Conservation (phyloP, 2,329 filamentous ascomycete species). For the Dothistroma septosporum region DNA sequence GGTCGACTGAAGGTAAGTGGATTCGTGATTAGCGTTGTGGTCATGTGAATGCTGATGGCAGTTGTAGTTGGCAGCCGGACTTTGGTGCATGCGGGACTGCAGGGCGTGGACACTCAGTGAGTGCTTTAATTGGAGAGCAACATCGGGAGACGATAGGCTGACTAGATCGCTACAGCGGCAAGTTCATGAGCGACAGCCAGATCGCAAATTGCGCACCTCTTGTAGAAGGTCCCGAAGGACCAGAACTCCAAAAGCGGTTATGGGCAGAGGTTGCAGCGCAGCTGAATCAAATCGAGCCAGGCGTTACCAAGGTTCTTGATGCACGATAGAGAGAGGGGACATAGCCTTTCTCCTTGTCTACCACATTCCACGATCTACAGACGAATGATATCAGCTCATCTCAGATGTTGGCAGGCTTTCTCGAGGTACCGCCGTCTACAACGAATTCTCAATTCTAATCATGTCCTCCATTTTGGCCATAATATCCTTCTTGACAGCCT, state of each 20-base stretch:
- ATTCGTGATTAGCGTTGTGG: too few species aligned
- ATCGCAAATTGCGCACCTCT: slow-evolving; percentile 26
- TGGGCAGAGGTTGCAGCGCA: slow-evolving; percentile 40
- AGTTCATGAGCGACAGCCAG: slow-evolving; percentile 38
- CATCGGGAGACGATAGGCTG: too few species aligned
- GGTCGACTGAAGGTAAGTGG: slow-evolving; percentile 20
- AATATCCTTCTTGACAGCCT: slow-evolving; percentile 44
- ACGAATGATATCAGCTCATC: background rate
- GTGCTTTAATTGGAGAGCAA: background rate
- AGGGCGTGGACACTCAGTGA: slow-evolving; percentile 35
- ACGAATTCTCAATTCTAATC: slow-evolving; percentile 39
- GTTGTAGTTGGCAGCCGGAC: slow-evolving; percentile 40
- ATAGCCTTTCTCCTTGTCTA: background rate
- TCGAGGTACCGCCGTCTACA: slow-evolving; percentile 16
- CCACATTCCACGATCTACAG: background rate
- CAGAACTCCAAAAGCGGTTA: slow-evolving; percentile 35
- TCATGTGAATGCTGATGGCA: background rate
- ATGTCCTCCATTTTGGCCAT: slow-evolving; percentile 40
- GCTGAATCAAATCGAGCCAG: slow-evolving; percentile 38
- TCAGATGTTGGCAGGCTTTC: background rate
- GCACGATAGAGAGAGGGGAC: background rate
- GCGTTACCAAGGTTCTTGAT: slow-evolving; percentile 27
- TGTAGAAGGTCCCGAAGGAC: slow-evolving; percentile 38
- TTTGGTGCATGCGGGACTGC: slow-evolving; percentile 38
- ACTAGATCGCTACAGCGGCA: slow-evolving; percentile 23